Percentiles rank a stretch among this genome's conserved stretches.
phyloP scores from a whole-genome alignment of 2,329 filamentous ascomycete genomes.

The Sporothrix pseudoabietina region DNA sequence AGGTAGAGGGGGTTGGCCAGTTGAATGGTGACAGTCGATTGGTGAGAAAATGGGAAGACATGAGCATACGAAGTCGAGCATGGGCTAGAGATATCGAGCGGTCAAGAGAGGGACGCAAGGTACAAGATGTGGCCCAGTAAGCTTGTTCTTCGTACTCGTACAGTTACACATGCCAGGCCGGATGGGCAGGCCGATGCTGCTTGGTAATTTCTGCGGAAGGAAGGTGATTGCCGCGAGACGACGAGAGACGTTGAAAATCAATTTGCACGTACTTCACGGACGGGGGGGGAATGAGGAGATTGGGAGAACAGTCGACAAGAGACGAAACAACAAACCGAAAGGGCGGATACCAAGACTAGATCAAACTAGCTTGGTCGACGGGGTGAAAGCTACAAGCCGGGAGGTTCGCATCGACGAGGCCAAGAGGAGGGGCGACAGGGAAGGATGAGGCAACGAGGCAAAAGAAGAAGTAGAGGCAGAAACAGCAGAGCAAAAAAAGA shows the following conservation, averaged over 20 bases:
- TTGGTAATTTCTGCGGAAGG: neutral
- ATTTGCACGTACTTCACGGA: neutral
- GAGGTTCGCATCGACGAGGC: conserved; percentile 10
- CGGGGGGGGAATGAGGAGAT: neutral
- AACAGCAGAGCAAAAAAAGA: neutral
- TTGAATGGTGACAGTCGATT: neutral
- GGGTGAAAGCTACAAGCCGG: neutral
- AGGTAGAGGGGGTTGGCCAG: neutral
- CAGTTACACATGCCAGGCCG: conserved; percentile 1
- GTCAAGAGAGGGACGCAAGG: conserved; percentile 5
- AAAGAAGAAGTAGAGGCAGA: neutral
- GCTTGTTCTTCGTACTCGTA: neutral
- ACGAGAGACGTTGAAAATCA: neutral
- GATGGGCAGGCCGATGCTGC: neutral
- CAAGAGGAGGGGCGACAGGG: conserved; percentile 9
- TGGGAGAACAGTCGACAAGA: neutral
- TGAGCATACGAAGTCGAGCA: neutral
- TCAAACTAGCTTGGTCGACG: neutral
- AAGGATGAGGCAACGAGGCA: neutral
- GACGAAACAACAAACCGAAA: conserved; percentile 10
- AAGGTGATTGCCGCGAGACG: neutral
- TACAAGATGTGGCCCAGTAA: neutral
- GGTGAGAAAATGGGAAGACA: conserved; percentile 5
- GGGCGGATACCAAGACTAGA: neutral
- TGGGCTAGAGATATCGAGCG: conserved; percentile 6